These are phyloP conservation scores for Purpureocillium lavendulum DNA, from an alignment of 2,329 filamentous ascomycete species.

Conservation along the genomic window DNA sequence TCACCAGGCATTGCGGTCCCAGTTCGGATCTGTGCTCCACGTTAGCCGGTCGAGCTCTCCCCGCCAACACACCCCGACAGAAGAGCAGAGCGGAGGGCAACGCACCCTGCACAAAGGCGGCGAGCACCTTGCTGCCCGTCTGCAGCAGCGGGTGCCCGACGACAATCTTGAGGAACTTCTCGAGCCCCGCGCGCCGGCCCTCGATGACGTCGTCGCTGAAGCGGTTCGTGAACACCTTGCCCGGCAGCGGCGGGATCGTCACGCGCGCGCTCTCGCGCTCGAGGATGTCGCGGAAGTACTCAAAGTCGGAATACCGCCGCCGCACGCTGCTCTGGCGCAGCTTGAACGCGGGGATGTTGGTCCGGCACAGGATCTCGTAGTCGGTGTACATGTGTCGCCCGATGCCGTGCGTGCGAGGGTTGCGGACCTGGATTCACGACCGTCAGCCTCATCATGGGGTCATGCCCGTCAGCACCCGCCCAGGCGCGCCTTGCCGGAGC, in stretches of 20 bases:
- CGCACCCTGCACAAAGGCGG: slow-evolving; percentile 90
- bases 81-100: slow-evolving; percentile 1
- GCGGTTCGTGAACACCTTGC: slow-evolving; percentile 95
- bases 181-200: slow-evolving; percentile 79
- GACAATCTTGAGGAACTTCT: slow-evolving; percentile 95
- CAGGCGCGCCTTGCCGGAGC: too few species aligned
- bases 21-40: slow-evolving; percentile 59
- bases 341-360: slow-evolving; percentile 99
- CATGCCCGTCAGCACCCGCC: too few species aligned
- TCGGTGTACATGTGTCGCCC: slow-evolving; percentile 97
- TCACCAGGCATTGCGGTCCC: slow-evolving; percentile 88
- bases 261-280: slow-evolving; percentile 92
- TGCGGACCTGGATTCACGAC: slow-evolving; percentile 59
- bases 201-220: slow-evolving; percentile 99
- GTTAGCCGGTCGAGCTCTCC: neutral
- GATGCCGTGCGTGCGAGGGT: slow-evolving; percentile 89
- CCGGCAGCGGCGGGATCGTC: slow-evolving; percentile 89
- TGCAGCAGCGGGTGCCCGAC: slow-evolving; percentile 93
- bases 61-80: neutral
- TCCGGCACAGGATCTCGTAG: slow-evolving; percentile 95
- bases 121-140: slow-evolving; percentile 94
- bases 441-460: neutral
- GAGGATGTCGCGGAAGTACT: slow-evolving; percentile 96
- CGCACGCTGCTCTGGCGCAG: slow-evolving; percentile 81
- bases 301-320: slow-evolving; percentile 94